Evolutionary conservation across 2,329 filamentous ascomycete genomes (phyloP).

Genomic region (Plectosphaerella plurivora): DNA sequence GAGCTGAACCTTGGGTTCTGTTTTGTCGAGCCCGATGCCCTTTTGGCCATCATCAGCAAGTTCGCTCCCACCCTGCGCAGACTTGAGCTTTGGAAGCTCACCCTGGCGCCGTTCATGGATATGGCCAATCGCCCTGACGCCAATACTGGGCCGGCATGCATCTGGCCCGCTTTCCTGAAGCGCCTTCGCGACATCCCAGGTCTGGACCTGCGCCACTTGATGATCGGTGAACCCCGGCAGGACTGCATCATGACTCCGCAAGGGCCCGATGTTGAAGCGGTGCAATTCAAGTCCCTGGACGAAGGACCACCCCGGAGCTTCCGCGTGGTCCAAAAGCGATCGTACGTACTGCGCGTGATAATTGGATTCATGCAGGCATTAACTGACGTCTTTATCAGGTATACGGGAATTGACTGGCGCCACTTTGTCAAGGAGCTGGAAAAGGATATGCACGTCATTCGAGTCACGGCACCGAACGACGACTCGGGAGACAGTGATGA

Average conservation of each 20-base stretch:
- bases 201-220: slow-evolving; percentile 28
- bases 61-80: slow-evolving; percentile 37
- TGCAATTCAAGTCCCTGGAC: background rate
- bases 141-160: slow-evolving; percentile 15
- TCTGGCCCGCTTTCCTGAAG: slow-evolving; percentile 35
- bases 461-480: background rate
- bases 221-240: slow-evolving; percentile 22
- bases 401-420: background rate
- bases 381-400: too few species aligned
- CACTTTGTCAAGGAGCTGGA: background rate
- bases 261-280: background rate
- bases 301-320: background rate
- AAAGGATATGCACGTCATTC: background rate
- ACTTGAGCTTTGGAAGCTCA: slow-evolving; percentile 42
- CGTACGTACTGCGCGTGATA: background rate
- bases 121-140: background rate
- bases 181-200: slow-evolving; percentile 22
- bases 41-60: slow-evolving; percentile 33
- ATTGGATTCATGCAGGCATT: too few species aligned
- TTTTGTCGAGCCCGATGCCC: slow-evolving; percentile 16
- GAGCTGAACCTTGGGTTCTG: slow-evolving; percentile 40
- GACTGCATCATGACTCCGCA: background rate
- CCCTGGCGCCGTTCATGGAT: slow-evolving; percentile 10
- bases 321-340: background rate
- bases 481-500: background rate